These are phyloP conservation scores for Apostasia shenzhenica DNA, from an alignment of 106 monocot genomes.

Conservation along the genomic window DNA sequence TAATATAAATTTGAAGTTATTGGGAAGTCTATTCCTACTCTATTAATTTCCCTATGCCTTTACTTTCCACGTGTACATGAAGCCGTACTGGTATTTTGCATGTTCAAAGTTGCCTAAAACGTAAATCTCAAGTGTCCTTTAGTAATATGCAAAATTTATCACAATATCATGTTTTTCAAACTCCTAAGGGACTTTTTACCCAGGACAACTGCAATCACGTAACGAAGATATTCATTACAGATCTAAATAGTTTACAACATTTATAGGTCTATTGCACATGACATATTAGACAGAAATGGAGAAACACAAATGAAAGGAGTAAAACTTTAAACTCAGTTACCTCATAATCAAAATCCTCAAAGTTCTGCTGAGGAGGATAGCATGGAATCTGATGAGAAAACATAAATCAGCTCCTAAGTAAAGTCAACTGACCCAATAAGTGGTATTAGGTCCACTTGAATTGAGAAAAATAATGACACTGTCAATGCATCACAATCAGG, in stretches of 20 bases:
- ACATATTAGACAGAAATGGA: background rate
- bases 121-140: too few species aligned
- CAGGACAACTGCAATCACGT: too few species aligned
- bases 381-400: conserved; percentile 67
- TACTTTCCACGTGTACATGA: too few species aligned
- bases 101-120: too few species aligned
- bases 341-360: conserved; percentile 69
- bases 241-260: background rate
- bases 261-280: background rate
- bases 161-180: too few species aligned
- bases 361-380: conserved; percentile 92
- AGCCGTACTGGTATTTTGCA: too few species aligned
- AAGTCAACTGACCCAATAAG: background rate
- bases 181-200: too few species aligned
- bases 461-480: background rate
- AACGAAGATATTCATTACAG: background rate
- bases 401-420: conserved; percentile 13
- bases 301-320: background rate
- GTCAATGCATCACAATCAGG: background rate
- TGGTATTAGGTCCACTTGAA: background rate
- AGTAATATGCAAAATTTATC: too few species aligned
- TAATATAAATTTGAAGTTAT: too few species aligned
- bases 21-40: too few species aligned
- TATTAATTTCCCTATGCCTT: too few species aligned
- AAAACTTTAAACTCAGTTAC: conserved; percentile 21